Evolutionary conservation across 257 asterid genomes (phyloP).

Genomic region (Henckelia pumila): DNA sequence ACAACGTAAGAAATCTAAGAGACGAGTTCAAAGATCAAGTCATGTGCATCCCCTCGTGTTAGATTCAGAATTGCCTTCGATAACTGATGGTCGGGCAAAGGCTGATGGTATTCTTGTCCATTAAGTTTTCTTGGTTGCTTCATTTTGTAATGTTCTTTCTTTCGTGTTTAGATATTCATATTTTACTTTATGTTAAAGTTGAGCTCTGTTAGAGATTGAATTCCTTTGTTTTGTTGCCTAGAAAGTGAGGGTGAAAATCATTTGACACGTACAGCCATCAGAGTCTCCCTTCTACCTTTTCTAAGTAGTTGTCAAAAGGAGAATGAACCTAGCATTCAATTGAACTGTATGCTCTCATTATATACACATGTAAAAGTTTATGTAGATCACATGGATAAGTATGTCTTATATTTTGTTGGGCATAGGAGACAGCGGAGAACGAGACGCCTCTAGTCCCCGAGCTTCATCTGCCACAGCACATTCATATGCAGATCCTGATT

Average conservation of each 20-base stretch:
- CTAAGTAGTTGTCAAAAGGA: slow-evolving; percentile 11
- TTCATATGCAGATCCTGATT: slow-evolving; percentile 76
- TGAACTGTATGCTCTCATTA: slow-evolving; percentile 1
- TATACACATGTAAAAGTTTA: slow-evolving; percentile 6
- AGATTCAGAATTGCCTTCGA: slow-evolving; percentile 56
- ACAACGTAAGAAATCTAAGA: slow-evolving; percentile 50
- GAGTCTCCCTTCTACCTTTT: neutral
- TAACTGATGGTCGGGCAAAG: slow-evolving; percentile 55
- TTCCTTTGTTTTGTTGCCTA: slow-evolving; percentile 17
- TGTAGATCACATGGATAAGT: neutral
- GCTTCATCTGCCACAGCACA: slow-evolving; percentile 69
- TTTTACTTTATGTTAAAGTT: slow-evolving; percentile 18
- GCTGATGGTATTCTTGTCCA: slow-evolving; percentile 57
- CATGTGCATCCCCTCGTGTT: slow-evolving; percentile 72
- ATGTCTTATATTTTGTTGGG: slow-evolving; percentile 32
- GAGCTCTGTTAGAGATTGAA: slow-evolving; percentile 16
- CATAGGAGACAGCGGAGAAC: slow-evolving; percentile 47
- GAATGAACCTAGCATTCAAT: neutral
- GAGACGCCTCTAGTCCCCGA: slow-evolving; percentile 66
- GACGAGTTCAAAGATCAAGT: slow-evolving; percentile 45
- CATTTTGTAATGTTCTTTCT: neutral
- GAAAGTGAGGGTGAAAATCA: slow-evolving; percentile 8
- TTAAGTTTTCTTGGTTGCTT: slow-evolving; percentile 10
- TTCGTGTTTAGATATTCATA: slow-evolving; percentile 7
- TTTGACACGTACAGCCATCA: slow-evolving; percentile 6